Evolutionary conservation across 192 early-diverging fungal species (phyloP).

Genomic region (Lunasporangiospora selenospora): DNA sequence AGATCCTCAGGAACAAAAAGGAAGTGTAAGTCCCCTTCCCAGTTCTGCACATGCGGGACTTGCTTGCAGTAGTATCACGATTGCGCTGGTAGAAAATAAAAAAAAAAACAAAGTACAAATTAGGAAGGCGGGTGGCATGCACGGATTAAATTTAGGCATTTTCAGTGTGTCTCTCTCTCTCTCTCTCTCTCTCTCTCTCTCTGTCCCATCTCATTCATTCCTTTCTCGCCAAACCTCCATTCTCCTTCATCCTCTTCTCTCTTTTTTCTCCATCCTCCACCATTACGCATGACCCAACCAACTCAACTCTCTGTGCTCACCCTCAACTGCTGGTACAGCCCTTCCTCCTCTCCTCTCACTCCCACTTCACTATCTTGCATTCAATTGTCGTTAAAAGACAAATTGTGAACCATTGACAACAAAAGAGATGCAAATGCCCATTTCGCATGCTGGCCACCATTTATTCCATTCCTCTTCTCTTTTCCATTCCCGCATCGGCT

Average conservation of each 20-base stretch:
- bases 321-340: constrained; percentile 59
- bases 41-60: too few species aligned
- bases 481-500: neutral
- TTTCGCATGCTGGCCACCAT: neutral
- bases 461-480: neutral
- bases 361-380: too few species aligned
- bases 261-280: neutral
- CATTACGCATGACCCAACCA: constrained; percentile 1
- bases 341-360: neutral
- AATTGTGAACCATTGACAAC: too few species aligned
- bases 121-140: too few species aligned
- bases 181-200: constrained; percentile 6
- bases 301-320: constrained; percentile 50
- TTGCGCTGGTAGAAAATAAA: too few species aligned
- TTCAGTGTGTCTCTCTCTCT: neutral
- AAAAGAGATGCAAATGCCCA: too few species aligned
- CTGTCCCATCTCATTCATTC: neutral
- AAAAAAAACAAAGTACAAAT: neutral
- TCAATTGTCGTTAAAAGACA: too few species aligned
- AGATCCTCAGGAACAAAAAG: neutral
- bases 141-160: too few species aligned
- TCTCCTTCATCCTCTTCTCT: constrained; percentile 2
- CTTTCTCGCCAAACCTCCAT: too few species aligned
- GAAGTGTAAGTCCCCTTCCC: neutral
- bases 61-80: too few species aligned